Percentiles rank a stretch among this genome's conserved stretches.
These are phyloP conservation scores for Sphaceloma murrayae DNA, from an alignment of 2,329 filamentous ascomycete species.

Conservation along the genomic window DNA sequence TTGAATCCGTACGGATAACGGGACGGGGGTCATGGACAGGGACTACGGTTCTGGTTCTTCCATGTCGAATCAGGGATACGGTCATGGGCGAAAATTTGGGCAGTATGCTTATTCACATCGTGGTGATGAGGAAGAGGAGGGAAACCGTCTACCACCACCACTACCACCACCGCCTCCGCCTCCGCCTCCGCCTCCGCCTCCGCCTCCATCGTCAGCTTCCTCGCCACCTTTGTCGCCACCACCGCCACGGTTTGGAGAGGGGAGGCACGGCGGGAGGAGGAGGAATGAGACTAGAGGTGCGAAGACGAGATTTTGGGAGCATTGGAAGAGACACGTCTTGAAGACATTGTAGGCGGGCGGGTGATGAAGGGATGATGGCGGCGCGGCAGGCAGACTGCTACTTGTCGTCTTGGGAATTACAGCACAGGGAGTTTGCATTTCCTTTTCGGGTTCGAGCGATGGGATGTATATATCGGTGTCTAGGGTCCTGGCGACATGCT, in stretches of 20 bases:
- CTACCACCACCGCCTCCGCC: background rate
- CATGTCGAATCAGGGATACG: background rate
- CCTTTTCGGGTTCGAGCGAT: background rate
- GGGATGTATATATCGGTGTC: background rate
- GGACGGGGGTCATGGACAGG: constrained; percentile 2
- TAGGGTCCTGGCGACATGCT: background rate
- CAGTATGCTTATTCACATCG: background rate
- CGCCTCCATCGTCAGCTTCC: too few species aligned
- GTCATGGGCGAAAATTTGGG: background rate
- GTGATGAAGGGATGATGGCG: background rate
- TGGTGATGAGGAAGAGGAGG: background rate
- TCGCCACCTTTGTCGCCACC: too few species aligned
- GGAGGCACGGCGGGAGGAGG: too few species aligned
- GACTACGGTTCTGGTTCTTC: background rate
- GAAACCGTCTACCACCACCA: background rate
- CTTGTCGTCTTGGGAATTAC: background rate
- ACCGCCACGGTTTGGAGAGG: too few species aligned
- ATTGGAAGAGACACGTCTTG: background rate
- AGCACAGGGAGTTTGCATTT: background rate
- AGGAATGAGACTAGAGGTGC: too few species aligned
- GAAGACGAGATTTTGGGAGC: background rate
- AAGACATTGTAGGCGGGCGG: background rate
- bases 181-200: background rate
- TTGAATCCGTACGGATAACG: constrained; percentile 15
- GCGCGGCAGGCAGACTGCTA: too few species aligned